Conservation (phyloP, 75 land plant species). For the Cryptomeria japonica region DNA sequence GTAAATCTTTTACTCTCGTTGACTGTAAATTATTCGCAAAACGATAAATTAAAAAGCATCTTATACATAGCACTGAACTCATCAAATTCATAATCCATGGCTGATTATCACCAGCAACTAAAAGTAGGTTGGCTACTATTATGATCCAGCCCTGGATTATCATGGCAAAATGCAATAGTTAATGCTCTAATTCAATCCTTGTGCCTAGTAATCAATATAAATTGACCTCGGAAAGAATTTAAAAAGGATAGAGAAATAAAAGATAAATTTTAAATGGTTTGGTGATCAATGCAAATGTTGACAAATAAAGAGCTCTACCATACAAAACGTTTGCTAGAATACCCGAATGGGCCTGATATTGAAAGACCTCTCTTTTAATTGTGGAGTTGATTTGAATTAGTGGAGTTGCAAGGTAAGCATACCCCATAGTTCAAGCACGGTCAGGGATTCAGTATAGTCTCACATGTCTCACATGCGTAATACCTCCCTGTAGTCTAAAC, state of each 20-base stretch:
- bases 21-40: too few relatives aligned
- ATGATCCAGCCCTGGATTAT: too few relatives aligned
- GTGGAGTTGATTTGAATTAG: neutral
- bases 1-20: too few relatives aligned
- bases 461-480: too few relatives aligned
- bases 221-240: neutral
- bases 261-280: neutral
- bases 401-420: neutral
- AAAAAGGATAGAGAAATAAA: too few relatives aligned
- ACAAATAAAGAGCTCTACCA: neutral
- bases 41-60: too few relatives aligned
- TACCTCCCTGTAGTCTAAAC: neutral
- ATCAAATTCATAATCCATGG: too few relatives aligned
- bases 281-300: neutral
- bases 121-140: too few relatives aligned
- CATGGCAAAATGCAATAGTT: neutral
- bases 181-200: neutral
- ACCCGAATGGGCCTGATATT: neutral
- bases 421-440: neutral
- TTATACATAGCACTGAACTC: too few relatives aligned
- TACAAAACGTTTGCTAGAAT: neutral
- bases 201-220: neutral
- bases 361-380: neutral
- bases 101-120: too few relatives aligned
- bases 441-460: neutral